phyloP scores from a whole-genome alignment of 2,329 filamentous ascomycete genomes.

The Fusarium sp. region DNA sequence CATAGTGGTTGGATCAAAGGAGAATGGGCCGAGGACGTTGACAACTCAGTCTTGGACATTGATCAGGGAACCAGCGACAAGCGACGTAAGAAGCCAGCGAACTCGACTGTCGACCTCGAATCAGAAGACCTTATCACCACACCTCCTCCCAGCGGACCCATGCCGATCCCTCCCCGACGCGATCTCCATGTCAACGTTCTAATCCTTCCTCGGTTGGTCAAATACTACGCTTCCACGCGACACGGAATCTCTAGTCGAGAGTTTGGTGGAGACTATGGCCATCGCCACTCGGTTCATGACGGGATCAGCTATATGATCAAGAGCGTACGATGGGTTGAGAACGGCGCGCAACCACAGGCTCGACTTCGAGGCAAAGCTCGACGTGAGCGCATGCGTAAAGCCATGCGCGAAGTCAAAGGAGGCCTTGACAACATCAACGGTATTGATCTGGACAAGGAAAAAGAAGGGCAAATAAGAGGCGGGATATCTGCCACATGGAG shows the following conservation, averaged over 20 bases:
- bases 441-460: conserved; percentile 43
- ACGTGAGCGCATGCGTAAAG: conserved; percentile 68
- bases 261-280: conserved; percentile 70
- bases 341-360: conserved; percentile 73
- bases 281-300: conserved; percentile 72
- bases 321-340: conserved; percentile 85
- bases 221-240: conserved; percentile 79
- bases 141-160: conserved; percentile 71
- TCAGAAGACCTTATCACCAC: conserved; percentile 61
- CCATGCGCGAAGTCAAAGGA: conserved; percentile 64
- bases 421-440: conserved; percentile 51
- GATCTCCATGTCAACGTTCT: conserved; percentile 91
- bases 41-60: conserved; percentile 74
- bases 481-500: conserved; percentile 54
- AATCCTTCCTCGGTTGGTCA: conserved; percentile 81
- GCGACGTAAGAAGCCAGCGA: conserved; percentile 51
- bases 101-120: conserved; percentile 51
- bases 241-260: conserved; percentile 86
- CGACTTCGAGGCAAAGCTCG: conserved; percentile 67
- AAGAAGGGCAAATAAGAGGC: conserved; percentile 44
- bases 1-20: conserved; percentile 93
- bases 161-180: conserved; percentile 73
- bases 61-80: conserved; percentile 53
- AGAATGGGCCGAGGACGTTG: conserved; percentile 84
- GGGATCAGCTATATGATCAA: conserved; percentile 90